Percentiles rank a stretch among this genome's conserved stretches.
Conservation (phyloP, 148 eudicot species). For the Cornus controversa region DNA sequence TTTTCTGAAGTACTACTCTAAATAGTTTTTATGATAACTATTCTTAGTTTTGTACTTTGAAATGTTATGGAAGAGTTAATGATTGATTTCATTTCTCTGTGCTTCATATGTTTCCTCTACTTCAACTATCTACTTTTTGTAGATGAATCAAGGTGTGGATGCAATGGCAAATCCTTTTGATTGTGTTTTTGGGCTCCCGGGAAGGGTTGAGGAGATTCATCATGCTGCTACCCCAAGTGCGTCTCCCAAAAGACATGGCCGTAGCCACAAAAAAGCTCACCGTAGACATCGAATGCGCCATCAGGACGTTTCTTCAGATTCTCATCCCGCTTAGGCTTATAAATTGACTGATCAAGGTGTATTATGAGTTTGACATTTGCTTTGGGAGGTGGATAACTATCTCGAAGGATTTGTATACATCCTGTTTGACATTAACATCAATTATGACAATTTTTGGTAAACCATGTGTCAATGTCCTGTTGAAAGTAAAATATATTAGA, state of each 20-base stretch:
- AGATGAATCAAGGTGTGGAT: constrained; percentile 26
- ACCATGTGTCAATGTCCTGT: not conserved
- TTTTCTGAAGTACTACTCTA: too few relatives aligned
- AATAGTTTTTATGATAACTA: too few relatives aligned
- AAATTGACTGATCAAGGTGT: not conserved
- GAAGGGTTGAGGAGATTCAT: constrained; percentile 22
- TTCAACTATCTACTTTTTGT: not conserved
- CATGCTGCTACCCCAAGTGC: constrained; percentile 3
- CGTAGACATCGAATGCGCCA: constrained; percentile 35
- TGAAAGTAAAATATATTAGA: too few relatives aligned
- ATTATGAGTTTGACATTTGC: not conserved
- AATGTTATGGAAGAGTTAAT: too few relatives aligned
- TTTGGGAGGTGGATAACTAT: not conserved
- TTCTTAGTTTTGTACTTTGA: too few relatives aligned
- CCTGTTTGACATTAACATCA: not conserved
- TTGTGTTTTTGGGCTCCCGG: constrained; percentile 30
- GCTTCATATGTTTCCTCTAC: too few relatives aligned
- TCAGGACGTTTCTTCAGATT: constrained; percentile 21
- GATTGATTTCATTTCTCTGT: too few relatives aligned
- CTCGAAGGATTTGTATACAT: not conserved
- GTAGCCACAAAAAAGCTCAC: constrained; percentile 26
- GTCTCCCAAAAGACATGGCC: constrained; percentile 22
- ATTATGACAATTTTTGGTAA: not conserved
- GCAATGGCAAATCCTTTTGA: constrained; percentile 34
- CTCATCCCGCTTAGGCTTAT: constrained; percentile 3